Percentiles rank a stretch among this genome's conserved stretches.
These are phyloP conservation scores for Solanum medicagineum DNA, from an alignment of 257 asterid species.

Conservation along the genomic window DNA sequence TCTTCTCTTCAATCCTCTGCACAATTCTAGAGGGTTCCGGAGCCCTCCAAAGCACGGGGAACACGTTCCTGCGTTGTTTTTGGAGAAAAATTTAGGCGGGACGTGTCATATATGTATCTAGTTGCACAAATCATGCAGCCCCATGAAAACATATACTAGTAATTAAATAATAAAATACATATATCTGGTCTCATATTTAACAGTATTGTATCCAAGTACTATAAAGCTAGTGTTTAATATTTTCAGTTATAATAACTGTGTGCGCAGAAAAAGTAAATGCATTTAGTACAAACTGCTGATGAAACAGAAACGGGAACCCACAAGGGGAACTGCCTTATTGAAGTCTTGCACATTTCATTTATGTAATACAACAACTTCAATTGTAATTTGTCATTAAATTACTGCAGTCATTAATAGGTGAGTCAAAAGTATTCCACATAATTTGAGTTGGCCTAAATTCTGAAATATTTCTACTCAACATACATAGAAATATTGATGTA, in stretches of 20 bases:
- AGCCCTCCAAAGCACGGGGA: too few species aligned
- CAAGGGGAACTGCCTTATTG: background rate
- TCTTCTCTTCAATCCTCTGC: too few species aligned
- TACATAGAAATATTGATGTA: background rate
- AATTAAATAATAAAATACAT: background rate
- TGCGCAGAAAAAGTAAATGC: background rate
- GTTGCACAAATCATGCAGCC: background rate
- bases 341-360: background rate
- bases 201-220: too few species aligned
- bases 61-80: too few species aligned
- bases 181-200: too few species aligned
- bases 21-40: too few species aligned
- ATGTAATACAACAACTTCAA: background rate
- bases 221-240: background rate
- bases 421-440: background rate
- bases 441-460: background rate
- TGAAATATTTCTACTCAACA: background rate
- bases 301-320: background rate
- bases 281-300: background rate
- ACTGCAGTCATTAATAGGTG: background rate
- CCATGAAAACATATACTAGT: background rate
- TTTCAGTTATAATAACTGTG: background rate
- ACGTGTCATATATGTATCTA: background rate
- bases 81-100: too few species aligned
- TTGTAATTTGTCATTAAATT: background rate